phyloP scores from a whole-genome alignment of 2,329 filamentous ascomycete genomes.

The Microascus cirrosus region DNA sequence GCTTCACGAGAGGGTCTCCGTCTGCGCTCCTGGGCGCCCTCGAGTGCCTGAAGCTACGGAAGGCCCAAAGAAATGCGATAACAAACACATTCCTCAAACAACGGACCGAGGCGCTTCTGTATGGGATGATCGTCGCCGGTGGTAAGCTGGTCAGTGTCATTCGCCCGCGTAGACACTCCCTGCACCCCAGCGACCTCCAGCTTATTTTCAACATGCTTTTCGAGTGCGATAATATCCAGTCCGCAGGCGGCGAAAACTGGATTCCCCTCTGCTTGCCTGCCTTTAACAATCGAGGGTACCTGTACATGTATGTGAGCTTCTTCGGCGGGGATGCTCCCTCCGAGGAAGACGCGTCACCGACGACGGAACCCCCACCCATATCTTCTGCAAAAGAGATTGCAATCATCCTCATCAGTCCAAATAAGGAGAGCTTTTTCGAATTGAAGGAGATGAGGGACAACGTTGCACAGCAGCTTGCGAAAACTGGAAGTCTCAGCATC shows the following conservation, averaged over 20 bases:
- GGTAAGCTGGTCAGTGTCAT: conserved; percentile 91
- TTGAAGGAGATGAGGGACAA: conserved; percentile 63
- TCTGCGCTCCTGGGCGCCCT: conserved; percentile 80
- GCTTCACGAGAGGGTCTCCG: conserved; percentile 85
- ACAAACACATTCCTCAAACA: conserved; percentile 79
- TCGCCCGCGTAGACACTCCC: conserved; percentile 82
- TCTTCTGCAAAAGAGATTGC: conserved; percentile 70
- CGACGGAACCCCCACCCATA: conserved; percentile 49
- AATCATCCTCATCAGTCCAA: conserved; percentile 81
- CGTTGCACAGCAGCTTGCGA: conserved; percentile 57
- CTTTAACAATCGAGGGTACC: conserved; percentile 91
- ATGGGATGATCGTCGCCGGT: conserved; percentile 86
- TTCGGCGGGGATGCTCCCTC: conserved; percentile 37
- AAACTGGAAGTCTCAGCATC: conserved; percentile 61
- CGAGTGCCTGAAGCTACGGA: conserved; percentile 86
- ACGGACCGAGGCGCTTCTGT: conserved; percentile 68
- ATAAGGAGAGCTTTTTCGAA: conserved; percentile 89
- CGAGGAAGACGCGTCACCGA: conserved; percentile 26
- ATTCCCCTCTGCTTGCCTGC: conserved; percentile 90
- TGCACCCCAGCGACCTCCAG: conserved; percentile 91
- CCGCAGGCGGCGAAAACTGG: conserved; percentile 90
- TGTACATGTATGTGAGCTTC: conserved; percentile 99
- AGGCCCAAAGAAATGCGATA: conserved; percentile 74
- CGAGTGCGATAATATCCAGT: conserved; percentile 82
- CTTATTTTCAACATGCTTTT: conserved; percentile 99